Base-by-base conservation (phyloP, 176 grass and related monocot genomes). In the Oryza brachyantha region DNA sequence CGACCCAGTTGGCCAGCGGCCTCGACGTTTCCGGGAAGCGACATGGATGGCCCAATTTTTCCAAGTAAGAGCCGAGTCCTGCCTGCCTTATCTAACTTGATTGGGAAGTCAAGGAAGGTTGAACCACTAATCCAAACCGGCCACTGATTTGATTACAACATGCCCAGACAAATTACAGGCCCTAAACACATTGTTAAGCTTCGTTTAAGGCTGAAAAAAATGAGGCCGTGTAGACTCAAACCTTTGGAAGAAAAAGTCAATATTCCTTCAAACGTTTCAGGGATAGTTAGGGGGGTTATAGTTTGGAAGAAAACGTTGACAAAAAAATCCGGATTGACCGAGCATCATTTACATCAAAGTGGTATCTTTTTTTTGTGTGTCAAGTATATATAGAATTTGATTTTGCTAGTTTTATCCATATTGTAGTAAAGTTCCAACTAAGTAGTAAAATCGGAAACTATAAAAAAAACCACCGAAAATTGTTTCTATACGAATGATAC, bases 21-120 rank as follows among this genome's bases (percentile, higher is more conserved):
- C 52, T 57, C 29, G 61, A 10, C 75, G 35, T 24, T 70, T 79
- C 81, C 40, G 12, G 64, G 86, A 80, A 80, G 81, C 80, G 25
- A 78, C 67, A 21, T 19, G 73, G 42, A 43, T 26, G 29, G 64
- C 24, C 39, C 57, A 40, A 28, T 65, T n/a, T n/a, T n/a, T 70
- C 12, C 17, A 40, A 74, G 80, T 32, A 55, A 80, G 54, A 68
- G 68, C 4, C n/a, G n/a, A n/a, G n/a, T 57, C n/a, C 52, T 57
- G 52, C 48, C 52, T 57, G 74, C 59, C 41, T 75, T 64, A 64
- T 63, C 64, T 80, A 63, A 68, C 75, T 88, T 84, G 36, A 6
- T 16, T 76, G 29, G 57, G 16, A 75, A 75, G 43, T 74, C 67
- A 14, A 46, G 71, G 71, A 37, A 37, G 78, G 76, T 84, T 88